Base-by-base conservation (phyloP, 768 basidiomycete species). In the Gyrodon lividus region DNA sequence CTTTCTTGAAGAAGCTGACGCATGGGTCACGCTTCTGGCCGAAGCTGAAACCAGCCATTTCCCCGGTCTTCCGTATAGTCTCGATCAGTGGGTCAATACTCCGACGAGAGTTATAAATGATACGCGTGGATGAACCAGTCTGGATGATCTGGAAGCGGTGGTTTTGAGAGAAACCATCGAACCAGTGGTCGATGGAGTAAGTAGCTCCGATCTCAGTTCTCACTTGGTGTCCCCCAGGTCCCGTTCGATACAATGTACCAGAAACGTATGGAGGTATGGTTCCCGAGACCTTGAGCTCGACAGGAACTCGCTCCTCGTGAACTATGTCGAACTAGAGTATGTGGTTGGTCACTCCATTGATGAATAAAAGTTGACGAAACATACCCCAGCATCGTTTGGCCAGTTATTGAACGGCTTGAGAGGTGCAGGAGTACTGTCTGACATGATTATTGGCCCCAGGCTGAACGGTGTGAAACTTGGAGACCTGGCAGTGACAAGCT, bases 81-180 rank as follows among this genome's bases (percentile, higher is more conserved):
- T 74, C 66, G 43, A 69, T 59, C 20, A 67, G 54, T 0, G 61
- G 63, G 28, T 66, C 66, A 13, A 63, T 50, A 16, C 66, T 64
- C 10, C 58, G 59, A 51, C 67, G 71, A 28, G 67, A 72, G 34
- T 64, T 65, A 56, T 75, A 75, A 26, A 63, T 47, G 26, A 74
- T 70, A 1, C 59, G 66, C 5, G 66, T 59, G 14, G 56, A 37
- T 2, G 23, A 19, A 17, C 50, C 60, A 0, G 64, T 49, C 38
- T 68, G 57, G 23, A 60, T 55, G 58, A 75, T 72, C 49, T 72
- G 67, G 59, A 75, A 74, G 43, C 70, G 68, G 51, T 75, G 72
- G 56, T 68, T 68, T 54, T 71, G 64, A 16, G 69, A 65, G 42
- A 75, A 67, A 23, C 74, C 74, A 45, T 75, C 74, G 48, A 75